Conservation (phyloP, 73 alveolate species). For the Tetrahymena thermophila region DNA sequence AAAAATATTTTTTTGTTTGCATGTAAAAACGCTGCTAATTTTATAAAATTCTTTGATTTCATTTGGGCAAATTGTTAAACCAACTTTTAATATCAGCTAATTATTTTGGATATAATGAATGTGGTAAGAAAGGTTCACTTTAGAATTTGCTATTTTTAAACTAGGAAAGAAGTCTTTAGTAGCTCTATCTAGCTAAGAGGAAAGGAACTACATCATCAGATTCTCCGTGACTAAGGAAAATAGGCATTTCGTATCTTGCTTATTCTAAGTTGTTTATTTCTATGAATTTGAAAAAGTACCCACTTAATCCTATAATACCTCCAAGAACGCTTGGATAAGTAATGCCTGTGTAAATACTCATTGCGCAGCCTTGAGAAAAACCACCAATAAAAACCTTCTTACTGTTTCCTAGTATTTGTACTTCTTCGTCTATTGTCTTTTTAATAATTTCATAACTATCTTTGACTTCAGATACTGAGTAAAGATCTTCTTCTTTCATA, state of each 20-base stretch:
- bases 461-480: background rate
- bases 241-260: slow-evolving; percentile 11
- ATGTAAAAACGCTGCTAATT: too few species aligned
- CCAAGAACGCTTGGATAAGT: slow-evolving; percentile 6
- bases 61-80: background rate
- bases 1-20: too few species aligned
- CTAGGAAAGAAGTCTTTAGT: background rate
- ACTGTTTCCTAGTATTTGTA: background rate
- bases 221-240: slow-evolving; percentile 30
- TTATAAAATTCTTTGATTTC: background rate
- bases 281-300: slow-evolving; percentile 10
- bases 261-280: slow-evolving; percentile 7
- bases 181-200: slow-evolving; percentile 3
- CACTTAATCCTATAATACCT: slow-evolving; percentile 9
- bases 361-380: slow-evolving; percentile 24
- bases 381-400: slow-evolving; percentile 32
- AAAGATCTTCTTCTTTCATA: background rate
- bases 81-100: background rate
- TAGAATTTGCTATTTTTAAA: background rate
- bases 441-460: slow-evolving; percentile 3
- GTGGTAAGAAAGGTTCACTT: background rate
- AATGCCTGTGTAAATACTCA: slow-evolving; percentile 12
- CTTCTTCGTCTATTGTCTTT: slow-evolving; percentile 16
- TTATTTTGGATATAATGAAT: background rate
- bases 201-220: slow-evolving; percentile 28